Base-by-base conservation (phyloP, 106 monocot genomes). In the Acorus calamus region DNA sequence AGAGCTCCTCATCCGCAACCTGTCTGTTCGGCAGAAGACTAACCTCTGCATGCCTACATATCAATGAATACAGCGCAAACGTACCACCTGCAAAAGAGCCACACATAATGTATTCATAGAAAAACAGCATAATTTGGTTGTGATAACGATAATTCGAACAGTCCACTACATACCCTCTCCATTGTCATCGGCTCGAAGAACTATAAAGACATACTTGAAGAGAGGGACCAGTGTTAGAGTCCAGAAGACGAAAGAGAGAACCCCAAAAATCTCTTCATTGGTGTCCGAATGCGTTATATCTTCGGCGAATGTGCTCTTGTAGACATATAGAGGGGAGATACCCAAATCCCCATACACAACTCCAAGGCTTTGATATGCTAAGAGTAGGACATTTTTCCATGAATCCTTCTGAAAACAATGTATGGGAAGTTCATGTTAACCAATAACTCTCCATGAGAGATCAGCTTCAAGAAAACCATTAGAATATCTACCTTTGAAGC, bases 121-220 rank as follows among this genome's bases (percentile, higher is more conserved):
- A 28, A 28, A 28, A 28, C 28, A 28, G 28, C 28, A 28, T 28
- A 28, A 42, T 13, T 28, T 11, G 8, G 42, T 14, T 58, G 11
- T 4, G 8, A 8, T 4, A 42, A 42, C 41, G 7, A 61, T n/a
- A 47, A 54, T 8, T 46, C 8, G 8, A 3, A 44, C 6, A n/a
- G 5, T 42, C 6, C 10, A 42, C 44, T 14, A 50, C 68, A 10
- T 8, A 86, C 82, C 86, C 59, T 85, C 69, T 44, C 86, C 86
- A 74, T 86, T 86, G 58, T 86, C 86, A 63, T 86, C 76, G 50
- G 86, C 86, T 78, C 82, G 71, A 13, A 86, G 86, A 63, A 86
- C 86, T 50, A 86, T 82, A 73, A 76, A 85, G 44, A 85, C 85
- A 64, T 85, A 85, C 61, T 85, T 86, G 66, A 86, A 62, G 45